Conservation (phyloP, 2,329 filamentous ascomycete species). For the Endothia cerciana region DNA sequence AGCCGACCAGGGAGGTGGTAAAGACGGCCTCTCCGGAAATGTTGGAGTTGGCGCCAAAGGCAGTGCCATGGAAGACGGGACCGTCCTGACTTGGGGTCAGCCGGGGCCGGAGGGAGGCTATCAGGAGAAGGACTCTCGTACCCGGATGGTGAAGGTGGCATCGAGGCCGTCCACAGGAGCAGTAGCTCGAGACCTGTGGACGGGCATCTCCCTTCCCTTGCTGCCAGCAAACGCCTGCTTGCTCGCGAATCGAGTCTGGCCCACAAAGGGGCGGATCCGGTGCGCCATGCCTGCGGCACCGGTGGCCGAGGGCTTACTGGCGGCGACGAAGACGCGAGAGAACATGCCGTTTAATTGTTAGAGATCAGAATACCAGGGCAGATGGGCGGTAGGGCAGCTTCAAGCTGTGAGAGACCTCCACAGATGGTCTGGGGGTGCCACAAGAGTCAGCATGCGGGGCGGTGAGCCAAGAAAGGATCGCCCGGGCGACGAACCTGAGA, state of each 20-base stretch:
- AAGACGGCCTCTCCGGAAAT: slow-evolving; percentile 98
- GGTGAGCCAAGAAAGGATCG: slow-evolving; percentile 46
- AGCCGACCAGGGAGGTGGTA: slow-evolving; percentile 96
- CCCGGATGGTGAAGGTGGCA: slow-evolving; percentile 93
- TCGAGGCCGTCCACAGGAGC: slow-evolving; percentile 71
- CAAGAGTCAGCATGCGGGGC: slow-evolving; percentile 42
- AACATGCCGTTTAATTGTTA: slow-evolving; percentile 56
- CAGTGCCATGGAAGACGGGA: slow-evolving; percentile 93
- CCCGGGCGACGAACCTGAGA: slow-evolving; percentile 64
- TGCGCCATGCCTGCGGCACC: slow-evolving; percentile 44
- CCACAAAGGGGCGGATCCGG: slow-evolving; percentile 37
- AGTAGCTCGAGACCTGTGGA: slow-evolving; percentile 60
- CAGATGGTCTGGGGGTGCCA: slow-evolving; percentile 51
- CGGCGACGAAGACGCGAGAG: slow-evolving; percentile 56
- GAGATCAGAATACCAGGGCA: slow-evolving; percentile 30
- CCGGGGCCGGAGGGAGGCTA: background rate
- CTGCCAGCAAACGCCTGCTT: slow-evolving; percentile 65
- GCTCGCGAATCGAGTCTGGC: slow-evolving; percentile 42
- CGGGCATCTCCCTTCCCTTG: slow-evolving; percentile 70
- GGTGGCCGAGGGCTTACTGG: slow-evolving; percentile 57
- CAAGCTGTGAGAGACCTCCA: slow-evolving; percentile 57
- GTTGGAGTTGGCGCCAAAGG: slow-evolving; percentile 95
- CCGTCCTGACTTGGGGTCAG: slow-evolving; percentile 66
- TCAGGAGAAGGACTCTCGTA: slow-evolving; percentile 40
- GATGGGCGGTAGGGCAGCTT: slow-evolving; percentile 33